Evolutionary conservation across 768 basidiomycete genomes (phyloP).

Genomic region (Omphalotus guepiniiformis): DNA sequence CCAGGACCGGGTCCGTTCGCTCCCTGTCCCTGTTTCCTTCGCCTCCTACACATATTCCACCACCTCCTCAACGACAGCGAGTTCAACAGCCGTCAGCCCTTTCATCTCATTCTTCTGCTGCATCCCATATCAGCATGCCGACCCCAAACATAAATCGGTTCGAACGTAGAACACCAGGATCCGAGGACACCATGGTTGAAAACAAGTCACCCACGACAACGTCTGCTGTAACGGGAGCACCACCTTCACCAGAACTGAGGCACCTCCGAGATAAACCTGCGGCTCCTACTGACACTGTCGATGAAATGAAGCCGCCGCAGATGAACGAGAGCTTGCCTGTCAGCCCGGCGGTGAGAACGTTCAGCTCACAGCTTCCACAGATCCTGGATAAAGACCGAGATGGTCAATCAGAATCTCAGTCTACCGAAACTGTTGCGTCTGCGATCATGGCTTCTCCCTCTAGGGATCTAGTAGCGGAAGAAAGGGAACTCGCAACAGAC

Average conservation of each 20-base stretch:
- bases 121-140: constrained; percentile 20
- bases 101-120: constrained; percentile 21
- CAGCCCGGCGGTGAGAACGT: too few species aligned
- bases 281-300: too few species aligned
- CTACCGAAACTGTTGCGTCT: background rate
- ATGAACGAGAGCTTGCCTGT: too few species aligned
- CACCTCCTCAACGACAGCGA: constrained; percentile 37
- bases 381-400: too few species aligned
- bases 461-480: background rate
- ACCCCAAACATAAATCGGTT: background rate
- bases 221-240: too few species aligned
- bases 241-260: too few species aligned
- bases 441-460: background rate
- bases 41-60: constrained; percentile 69
- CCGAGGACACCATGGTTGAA: background rate
- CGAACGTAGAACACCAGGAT: background rate
- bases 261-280: too few species aligned
- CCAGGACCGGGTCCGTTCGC: constrained; percentile 52
- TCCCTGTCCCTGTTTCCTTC: constrained; percentile 71
- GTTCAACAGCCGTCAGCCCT: constrained; percentile 21
- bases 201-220: too few species aligned
- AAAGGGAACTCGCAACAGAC: background rate
- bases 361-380: too few species aligned
- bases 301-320: too few species aligned
- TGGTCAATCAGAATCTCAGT: background rate